phyloP scores from a whole-genome alignment of 495 filamentous ascomycete species.

The Annulohypoxylon moriforme region DNA sequence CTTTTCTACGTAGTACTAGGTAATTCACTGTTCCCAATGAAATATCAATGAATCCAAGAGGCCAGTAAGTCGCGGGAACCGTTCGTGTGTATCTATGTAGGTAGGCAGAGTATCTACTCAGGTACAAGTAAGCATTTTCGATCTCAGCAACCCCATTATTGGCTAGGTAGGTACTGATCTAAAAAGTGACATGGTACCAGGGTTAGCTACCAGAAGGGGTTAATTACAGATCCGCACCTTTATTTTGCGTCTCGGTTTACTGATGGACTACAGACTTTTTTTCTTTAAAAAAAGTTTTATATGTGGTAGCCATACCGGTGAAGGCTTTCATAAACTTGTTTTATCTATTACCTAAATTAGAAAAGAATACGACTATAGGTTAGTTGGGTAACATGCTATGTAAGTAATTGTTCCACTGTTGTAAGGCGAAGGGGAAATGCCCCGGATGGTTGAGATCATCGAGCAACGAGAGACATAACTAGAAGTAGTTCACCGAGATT shows the following conservation, averaged over 20 bases:
- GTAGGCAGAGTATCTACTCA: neutral
- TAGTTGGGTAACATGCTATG: neutral
- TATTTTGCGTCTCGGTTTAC: neutral
- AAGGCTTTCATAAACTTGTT: neutral
- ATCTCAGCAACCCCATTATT: neutral
- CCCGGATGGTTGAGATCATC: neutral
- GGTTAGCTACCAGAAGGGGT: too few relatives aligned
- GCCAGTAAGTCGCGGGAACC: too few relatives aligned
- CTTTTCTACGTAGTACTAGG: neutral
- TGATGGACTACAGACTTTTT: neutral
- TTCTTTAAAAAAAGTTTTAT: neutral
- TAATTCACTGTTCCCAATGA: neutral
- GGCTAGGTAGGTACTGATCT: too few relatives aligned
- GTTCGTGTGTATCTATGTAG: neutral
- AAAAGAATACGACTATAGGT: neutral
- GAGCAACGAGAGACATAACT: conserved; percentile 6
- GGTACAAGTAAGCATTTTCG: neutral
- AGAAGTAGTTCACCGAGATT: conserved; percentile 25
- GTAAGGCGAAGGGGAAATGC: conserved; percentile 9
- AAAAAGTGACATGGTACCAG: too few relatives aligned
- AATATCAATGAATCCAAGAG: neutral
- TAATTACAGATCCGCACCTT: neutral
- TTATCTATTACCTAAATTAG: neutral
- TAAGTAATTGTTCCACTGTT: neutral
- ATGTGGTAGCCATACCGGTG: neutral